These are phyloP conservation scores for Prunella vulgaris DNA, from an alignment of 257 asterid species.

Conservation along the genomic window DNA sequence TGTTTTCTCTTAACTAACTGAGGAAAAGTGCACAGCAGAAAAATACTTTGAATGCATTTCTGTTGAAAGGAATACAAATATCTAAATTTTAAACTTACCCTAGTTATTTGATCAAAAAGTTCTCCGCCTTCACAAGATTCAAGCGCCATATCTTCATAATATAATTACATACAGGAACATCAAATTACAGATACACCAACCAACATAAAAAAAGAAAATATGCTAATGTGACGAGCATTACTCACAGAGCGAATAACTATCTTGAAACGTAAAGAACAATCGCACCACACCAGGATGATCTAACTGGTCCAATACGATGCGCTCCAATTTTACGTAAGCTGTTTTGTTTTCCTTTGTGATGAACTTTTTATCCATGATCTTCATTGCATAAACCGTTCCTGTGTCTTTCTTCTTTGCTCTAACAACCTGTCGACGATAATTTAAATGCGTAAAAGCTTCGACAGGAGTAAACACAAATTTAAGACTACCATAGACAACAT, in stretches of 20 bases:
- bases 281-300: conserved; percentile 97
- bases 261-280: conserved; percentile 91
- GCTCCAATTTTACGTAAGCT: conserved; percentile 95
- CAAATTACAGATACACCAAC: conserved; percentile 27
- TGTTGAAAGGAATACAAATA: background rate
- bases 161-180: conserved; percentile 22
- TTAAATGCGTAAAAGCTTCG: conserved; percentile 3
- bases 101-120: conserved; percentile 90
- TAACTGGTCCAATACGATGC: conserved; percentile 92
- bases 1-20: background rate
- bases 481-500: background rate
- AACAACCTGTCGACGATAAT: conserved; percentile 61
- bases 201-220: background rate
- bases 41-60: background rate
- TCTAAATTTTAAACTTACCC: conserved; percentile 50
- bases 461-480: conserved; percentile 7
- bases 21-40: background rate
- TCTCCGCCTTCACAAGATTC: conserved; percentile 99
- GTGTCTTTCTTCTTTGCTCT: conserved; percentile 97
- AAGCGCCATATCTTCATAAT: conserved; percentile 85
- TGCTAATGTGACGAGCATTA: conserved; percentile 19
- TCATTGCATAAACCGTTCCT: conserved; percentile 79
- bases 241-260: conserved; percentile 89
- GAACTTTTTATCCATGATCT: conserved; percentile 97
- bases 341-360: conserved; percentile 97